These are phyloP conservation scores for Penicillium diatomitis DNA, from an alignment of 495 filamentous ascomycete genomes.

Conservation along the genomic window DNA sequence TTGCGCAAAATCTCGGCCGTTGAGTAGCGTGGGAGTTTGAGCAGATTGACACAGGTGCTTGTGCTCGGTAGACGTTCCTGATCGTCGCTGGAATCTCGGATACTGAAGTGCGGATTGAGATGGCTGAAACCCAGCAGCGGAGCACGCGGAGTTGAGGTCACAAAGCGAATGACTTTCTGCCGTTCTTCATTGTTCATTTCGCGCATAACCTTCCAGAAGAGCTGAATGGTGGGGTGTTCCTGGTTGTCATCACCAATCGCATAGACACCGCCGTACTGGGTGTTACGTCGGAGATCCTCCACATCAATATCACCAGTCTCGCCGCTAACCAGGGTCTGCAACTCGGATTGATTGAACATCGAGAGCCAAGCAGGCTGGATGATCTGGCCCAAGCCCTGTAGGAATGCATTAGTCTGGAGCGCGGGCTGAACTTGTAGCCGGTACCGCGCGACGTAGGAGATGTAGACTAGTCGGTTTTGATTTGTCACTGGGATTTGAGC, in stretches of 20 bases:
- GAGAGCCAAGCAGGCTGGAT: constrained; percentile 87
- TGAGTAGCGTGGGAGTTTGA: constrained; percentile 84
- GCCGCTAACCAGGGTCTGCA: constrained; percentile 87
- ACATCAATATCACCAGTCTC: constrained; percentile 79
- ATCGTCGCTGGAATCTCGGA: constrained; percentile 77
- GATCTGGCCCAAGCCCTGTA: constrained; percentile 74
- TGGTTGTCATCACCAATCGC: constrained; percentile 73
- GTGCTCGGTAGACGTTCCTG: constrained; percentile 79
- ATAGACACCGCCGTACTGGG: constrained; percentile 81
- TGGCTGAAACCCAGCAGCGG: constrained; percentile 84
- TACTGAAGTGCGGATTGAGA: constrained; percentile 79
- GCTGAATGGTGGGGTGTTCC: constrained; percentile 72
- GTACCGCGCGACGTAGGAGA: constrained; percentile 80
- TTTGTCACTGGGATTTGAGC: constrained; percentile 78
- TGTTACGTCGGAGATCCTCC: constrained; percentile 77
- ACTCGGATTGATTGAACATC: constrained; percentile 96
- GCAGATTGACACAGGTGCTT: constrained; percentile 91
- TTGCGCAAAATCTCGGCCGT: constrained; percentile 52
- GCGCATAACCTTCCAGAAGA: constrained; percentile 92
- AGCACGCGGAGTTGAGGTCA: constrained; percentile 88
- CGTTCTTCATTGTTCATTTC: constrained; percentile 63
- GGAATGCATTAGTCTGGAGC: constrained; percentile 75
- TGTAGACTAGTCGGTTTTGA: constrained; percentile 85
- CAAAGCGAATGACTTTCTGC: constrained; percentile 85
- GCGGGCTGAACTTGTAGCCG: constrained; percentile 70